A percentile compares a stretch with the other conserved stretches of the same genome.
Conservation (phyloP, 768 basidiomycete genomes). For the Amanita subjunquillea region DNA sequence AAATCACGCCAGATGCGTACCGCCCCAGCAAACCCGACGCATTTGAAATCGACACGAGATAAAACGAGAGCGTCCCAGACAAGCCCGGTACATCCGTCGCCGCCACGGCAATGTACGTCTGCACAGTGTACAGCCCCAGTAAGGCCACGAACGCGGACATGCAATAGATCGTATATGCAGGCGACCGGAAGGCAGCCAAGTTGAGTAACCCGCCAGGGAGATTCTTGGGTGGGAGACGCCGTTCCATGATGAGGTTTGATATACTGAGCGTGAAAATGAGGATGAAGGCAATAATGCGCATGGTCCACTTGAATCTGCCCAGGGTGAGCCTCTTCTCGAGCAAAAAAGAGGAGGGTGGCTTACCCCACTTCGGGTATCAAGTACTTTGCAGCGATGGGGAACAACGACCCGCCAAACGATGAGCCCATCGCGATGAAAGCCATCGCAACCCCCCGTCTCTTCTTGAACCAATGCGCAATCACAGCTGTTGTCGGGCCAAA, state of each 20-base stretch:
- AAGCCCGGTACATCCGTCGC: slow-evolving; percentile 37
- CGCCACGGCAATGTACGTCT: slow-evolving; percentile 58
- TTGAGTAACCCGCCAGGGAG: slow-evolving; percentile 51
- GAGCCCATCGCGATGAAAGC: slow-evolving; percentile 58
- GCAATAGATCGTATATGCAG: slow-evolving; percentile 48
- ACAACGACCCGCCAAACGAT: slow-evolving; percentile 56
- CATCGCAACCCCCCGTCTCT: slow-evolving; percentile 46
- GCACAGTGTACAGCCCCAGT: slow-evolving; percentile 67
- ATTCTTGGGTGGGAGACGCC: slow-evolving; percentile 45
- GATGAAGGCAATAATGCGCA: slow-evolving; percentile 61
- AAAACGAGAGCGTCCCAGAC: slow-evolving; percentile 42
- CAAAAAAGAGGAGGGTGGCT: neutral
- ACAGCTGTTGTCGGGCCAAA: slow-evolving; percentile 53
- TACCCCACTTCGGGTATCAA: slow-evolving; percentile 40
- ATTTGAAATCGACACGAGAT: slow-evolving; percentile 61
- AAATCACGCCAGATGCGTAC: slow-evolving; percentile 38
- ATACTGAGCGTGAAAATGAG: slow-evolving; percentile 39
- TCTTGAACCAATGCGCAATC: slow-evolving; percentile 68
- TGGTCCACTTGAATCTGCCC: slow-evolving; percentile 70
- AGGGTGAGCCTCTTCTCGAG: too few relatives aligned
- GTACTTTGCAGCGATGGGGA: slow-evolving; percentile 52
- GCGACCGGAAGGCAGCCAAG: slow-evolving; percentile 37
- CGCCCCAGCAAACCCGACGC: slow-evolving; percentile 56
- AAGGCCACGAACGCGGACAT: slow-evolving; percentile 44
- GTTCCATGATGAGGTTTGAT: slow-evolving; percentile 40